Evolutionary conservation across 176 grass and related monocot species (phyloP), one percentile per base, ranked within the genome.

Genomic region (Miscanthus lutarioriparius): DNA sequence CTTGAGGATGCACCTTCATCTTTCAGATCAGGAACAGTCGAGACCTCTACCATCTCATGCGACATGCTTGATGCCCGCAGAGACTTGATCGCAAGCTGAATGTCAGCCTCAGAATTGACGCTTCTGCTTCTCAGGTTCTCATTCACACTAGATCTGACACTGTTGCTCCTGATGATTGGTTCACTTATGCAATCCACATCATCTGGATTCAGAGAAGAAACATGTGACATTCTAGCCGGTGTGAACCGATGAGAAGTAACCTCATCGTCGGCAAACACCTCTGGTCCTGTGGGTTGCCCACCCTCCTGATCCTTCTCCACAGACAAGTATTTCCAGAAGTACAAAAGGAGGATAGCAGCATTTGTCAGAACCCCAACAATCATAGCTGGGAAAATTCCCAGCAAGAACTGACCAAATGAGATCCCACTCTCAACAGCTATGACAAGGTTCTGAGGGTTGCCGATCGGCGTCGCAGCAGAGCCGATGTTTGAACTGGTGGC

Each of bases 181-280:
- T 91, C 89, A 22, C 85, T 88, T 70, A 86, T 27, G 68, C 58
- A 88, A 39, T 94, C 92, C 35, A 81, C 37, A 14, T 91, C 89
- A 40, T 87, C 89, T 67, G 82, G 90, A 78, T 84, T 83, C 56
- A 94, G 20, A 5, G 86, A 91, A 26, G 92, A 91, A 22, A 80
- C 89, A 35, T 97, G 92, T 0, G 95, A 97, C 95, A 97, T 91
- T 43, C 90, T 97, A 17, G 95, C 95, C 0, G 95, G 95, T 36
- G 92, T 95, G 74, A 97, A 97, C 19, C 95, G 82, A 49, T 97
- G 95, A 41, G 92, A 95, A 6, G 78, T 76, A 33, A 91, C 90
- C 70, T 94, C 90, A 11, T 87, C 85, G 15, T 91, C 92, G 7
- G 77, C 83, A 16, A 92, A 71, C 65, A 91, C 33, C 17, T 97